Percentiles rank a stretch among this genome's conserved stretches.
Evolutionary conservation across 2,329 filamentous ascomycete genomes (phyloP).

Genomic region (Cladorrhinum sp.): DNA sequence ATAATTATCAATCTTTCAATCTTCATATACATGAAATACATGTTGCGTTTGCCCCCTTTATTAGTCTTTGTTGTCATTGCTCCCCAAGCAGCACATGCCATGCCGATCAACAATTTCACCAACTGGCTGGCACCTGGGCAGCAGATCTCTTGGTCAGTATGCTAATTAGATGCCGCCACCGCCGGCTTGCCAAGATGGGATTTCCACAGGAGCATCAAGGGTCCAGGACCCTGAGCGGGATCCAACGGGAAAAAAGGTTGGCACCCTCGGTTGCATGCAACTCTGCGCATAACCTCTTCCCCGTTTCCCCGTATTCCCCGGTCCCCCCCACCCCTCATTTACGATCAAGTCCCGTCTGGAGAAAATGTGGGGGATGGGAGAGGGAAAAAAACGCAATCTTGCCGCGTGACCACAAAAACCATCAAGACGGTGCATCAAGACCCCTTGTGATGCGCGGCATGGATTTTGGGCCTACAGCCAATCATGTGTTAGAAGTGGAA

Average conservation of each 20-base stretch:
- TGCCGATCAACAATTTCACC: neutral
- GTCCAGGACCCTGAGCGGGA: constrained; percentile 4
- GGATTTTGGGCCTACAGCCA: neutral
- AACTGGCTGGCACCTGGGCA: neutral
- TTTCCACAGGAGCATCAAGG: neutral
- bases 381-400: neutral
- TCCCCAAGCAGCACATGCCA: neutral
- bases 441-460: neutral
- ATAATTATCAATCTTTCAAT: no score
- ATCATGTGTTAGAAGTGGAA: neutral
- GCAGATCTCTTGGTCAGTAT: neutral
- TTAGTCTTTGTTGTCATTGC: no score
- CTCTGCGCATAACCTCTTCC: no score
- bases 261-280: neutral
- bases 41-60: no score
- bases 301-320: neutral
- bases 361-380: neutral
- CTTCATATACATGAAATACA: no score
- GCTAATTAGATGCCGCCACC: neutral
- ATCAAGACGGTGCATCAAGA: constrained; percentile 3
- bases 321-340: neutral
- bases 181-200: constrained; percentile 5
- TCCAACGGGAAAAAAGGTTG: neutral
- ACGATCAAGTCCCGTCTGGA: neutral
- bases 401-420: constrained; percentile 3